Base-by-base conservation (phyloP, 371 early-diverging fungal species). In the Mortierella sp. region DNA sequence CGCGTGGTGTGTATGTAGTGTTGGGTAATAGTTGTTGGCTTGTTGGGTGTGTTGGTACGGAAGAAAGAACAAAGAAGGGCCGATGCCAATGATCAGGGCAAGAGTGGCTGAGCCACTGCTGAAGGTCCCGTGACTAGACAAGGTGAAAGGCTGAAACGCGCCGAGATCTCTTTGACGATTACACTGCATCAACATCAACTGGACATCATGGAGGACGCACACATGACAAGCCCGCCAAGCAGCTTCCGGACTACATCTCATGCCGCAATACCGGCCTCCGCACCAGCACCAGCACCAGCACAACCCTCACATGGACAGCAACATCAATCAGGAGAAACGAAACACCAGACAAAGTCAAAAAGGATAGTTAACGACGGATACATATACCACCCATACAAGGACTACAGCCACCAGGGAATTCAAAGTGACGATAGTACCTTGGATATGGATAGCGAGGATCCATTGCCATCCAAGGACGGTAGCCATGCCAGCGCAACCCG, bases 91-190 rank as follows among this genome's bases (percentile, higher is more conserved):
- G 16, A 16, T 40, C 40, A 8, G 40, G 40, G 16, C 40, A 16
- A 40, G 40, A 13, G 45, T 96, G 46, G 94, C 91, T 25, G 96
- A 95, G 4, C 96, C 97, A 14, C 97, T 96, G 79, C 19, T 10
- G 10, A 10, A 10, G n/a, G n/a, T n/a, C n/a, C n/a, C n/a, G n/a
- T n/a, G n/a, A n/a, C n/a, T n/a, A n/a, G n/a, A n/a, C n/a, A n/a
- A n/a, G n/a, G n/a, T n/a, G n/a, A n/a, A n/a, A n/a, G n/a, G n/a
- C n/a, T n/a, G n/a, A 7, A 14, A 39, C 39, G 39, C 39, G 21
- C 19, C 6, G 6, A 9, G 5, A 44, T 21, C 6, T 6, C 19
- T 44, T 21, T 44, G 19, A 6, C 6, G n/a, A 44, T 5, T 14
- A 9, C 45, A 44, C 45, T 9, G 21, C 17, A 44, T 5, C 6